Base-by-base conservation (phyloP, 306 rosid genomes). In the Astragalus membranaceus region DNA sequence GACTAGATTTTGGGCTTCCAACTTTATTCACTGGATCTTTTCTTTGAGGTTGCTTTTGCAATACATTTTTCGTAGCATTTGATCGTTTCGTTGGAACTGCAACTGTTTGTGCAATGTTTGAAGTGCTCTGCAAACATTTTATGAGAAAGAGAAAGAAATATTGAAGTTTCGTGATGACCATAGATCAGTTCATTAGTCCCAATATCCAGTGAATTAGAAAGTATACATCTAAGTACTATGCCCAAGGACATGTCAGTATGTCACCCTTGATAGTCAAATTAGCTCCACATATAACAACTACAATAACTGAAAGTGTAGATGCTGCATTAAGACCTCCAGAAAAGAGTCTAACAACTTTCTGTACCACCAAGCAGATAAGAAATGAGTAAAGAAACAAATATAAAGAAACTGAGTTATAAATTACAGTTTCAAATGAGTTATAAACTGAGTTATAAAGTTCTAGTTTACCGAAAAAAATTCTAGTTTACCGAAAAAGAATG, bases 241-340 rank as follows among this genome's bases (percentile, higher is more conserved):
- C 41, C 96, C 0, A 85, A 66, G 16, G 92, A 69, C 92, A 90
- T 82, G 75, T 77, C 59, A 70, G n/a, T n/a, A n/a, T n/a, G n/a
- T n/a, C n/a, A n/a, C 96, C 96, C 67, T 57, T 63, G 72, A 90
- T 90, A 2, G 95, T 84, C 83, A 90, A 86, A 71, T 73, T 82
- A 69, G 96, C 95, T 79, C 96, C 96, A 85, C 82, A 88, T 74
- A 90, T 77, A 78, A 90, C 95, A 15, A 86, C 96, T 16, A 79
- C 4, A 33, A 90, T 90, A 55, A 90, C 88, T 15, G 95, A 88
- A 17, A 88, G 75, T 6, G 91, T 88, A 29, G 96, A 88, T 55
- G 92, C 95, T 29, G 90, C 96, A 80, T 79, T 86, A 64, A 90
- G 87, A 73, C 92, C 92, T 73, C 96, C 96, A 75, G 83, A 82